Conservation (phyloP, 768 basidiomycete genomes). For the Suillus subaureus region DNA sequence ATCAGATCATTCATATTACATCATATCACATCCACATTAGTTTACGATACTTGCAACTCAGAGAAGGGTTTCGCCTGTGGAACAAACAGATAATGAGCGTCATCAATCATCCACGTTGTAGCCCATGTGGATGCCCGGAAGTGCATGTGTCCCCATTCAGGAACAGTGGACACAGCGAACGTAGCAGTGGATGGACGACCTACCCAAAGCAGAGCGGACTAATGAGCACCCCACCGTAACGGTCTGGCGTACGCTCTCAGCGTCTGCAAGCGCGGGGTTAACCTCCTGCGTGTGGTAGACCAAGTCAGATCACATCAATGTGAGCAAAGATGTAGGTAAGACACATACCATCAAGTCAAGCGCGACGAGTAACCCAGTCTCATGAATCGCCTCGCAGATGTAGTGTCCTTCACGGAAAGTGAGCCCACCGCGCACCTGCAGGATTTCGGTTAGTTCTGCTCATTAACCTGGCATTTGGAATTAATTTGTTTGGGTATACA, state of each 20-base stretch:
- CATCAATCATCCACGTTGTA: neutral
- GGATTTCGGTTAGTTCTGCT: neutral
- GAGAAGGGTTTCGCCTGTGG: conserved; percentile 3
- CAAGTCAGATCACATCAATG: neutral
- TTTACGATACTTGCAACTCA: neutral
- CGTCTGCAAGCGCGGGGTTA: conserved; percentile 89
- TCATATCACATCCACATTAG: neutral
- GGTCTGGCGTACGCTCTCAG: conserved; percentile 77
- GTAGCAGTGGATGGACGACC: conserved; percentile 21
- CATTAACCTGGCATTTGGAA: conserved; percentile 12
- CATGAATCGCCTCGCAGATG: conserved; percentile 89
- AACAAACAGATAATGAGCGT: neutral
- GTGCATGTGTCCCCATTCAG: neutral
- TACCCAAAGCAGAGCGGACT: conserved; percentile 81
- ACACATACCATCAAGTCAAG: conserved; percentile 87
- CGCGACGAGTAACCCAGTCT: conserved; percentile 90
- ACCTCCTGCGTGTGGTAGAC: conserved; percentile 66
- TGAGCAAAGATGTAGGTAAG: too few species aligned
- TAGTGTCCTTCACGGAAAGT: conserved; percentile 99
- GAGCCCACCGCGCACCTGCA: conserved; percentile 86
- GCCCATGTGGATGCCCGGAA: neutral
- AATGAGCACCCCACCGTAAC: conserved; percentile 90
- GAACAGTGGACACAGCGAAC: neutral
- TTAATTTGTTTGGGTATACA: neutral
- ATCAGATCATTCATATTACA: too few species aligned